Conservation (phyloP, 1,139 yeast genomes). For the Lizanozyma gosingica region DNA sequence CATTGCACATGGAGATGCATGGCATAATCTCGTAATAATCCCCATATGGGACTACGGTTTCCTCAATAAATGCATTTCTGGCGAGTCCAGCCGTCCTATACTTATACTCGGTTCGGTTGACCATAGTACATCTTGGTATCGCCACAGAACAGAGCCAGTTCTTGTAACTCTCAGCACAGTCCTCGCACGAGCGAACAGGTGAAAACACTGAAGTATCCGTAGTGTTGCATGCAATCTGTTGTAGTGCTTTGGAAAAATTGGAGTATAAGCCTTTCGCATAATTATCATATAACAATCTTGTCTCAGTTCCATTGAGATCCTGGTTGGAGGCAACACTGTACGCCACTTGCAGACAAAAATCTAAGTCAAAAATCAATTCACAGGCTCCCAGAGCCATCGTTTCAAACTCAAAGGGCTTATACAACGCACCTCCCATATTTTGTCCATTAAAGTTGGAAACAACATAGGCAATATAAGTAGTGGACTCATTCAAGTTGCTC, state of each 20-base stretch:
- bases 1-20: slow-evolving; percentile 72
- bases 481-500: slow-evolving; percentile 49
- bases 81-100: slow-evolving; percentile 43
- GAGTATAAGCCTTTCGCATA: slow-evolving; percentile 47
- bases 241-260: slow-evolving; percentile 70
- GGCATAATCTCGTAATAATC: slow-evolving; percentile 78
- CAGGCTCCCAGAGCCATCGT: slow-evolving; percentile 57
- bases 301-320: slow-evolving; percentile 15
- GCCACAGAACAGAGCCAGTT: slow-evolving; percentile 87
- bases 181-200: slow-evolving; percentile 61
- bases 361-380: slow-evolving; percentile 62
- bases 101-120: slow-evolving; percentile 36
- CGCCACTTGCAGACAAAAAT: slow-evolving; percentile 74
- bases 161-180: slow-evolving; percentile 66
- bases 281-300: slow-evolving; percentile 45
- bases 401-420: slow-evolving; percentile 47
- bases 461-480: slow-evolving; percentile 59
- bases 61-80: slow-evolving; percentile 53
- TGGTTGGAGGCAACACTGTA: slow-evolving; percentile 69
- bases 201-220: slow-evolving; percentile 63
- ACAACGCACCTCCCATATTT: slow-evolving; percentile 57
- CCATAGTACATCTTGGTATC: slow-evolving; percentile 77
- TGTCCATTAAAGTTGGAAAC: slow-evolving; percentile 37
- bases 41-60: slow-evolving; percentile 46
- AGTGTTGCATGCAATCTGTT: slow-evolving; percentile 71